Percentiles rank a stretch among this genome's conserved stretches.
These are phyloP conservation scores for Spathaspora passalidarum DNA, from an alignment of 805 yeast species.

Conservation along the genomic window DNA sequence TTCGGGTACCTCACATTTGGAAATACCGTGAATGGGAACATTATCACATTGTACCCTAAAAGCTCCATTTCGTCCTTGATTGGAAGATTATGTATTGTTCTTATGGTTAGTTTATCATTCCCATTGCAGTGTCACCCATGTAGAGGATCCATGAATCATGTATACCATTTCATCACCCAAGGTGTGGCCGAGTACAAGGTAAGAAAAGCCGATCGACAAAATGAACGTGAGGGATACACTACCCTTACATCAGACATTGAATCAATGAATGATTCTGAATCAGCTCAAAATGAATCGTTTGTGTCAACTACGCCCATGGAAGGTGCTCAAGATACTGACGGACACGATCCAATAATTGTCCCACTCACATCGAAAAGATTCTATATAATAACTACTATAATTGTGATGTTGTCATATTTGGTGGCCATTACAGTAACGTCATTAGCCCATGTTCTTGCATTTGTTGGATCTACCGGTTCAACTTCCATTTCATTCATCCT, in stretches of 20 bases:
- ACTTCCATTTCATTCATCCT: conserved; percentile 74
- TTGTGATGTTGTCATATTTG: conserved; percentile 48
- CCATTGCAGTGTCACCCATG: conserved; percentile 84
- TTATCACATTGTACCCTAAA: conserved; percentile 63
- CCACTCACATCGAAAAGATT: conserved; percentile 49
- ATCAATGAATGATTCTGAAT: conserved; percentile 15
- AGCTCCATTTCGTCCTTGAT: conserved; percentile 44
- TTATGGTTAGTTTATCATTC: conserved; percentile 73
- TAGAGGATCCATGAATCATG: conserved; percentile 68
- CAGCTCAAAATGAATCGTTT: conserved; percentile 33
- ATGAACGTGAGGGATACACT: conserved; percentile 20
- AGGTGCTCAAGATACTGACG: conserved; percentile 45
- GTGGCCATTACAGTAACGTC: conserved; percentile 60
- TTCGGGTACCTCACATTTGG: conserved; percentile 77
- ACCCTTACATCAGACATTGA: conserved; percentile 26
- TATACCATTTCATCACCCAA: conserved; percentile 45
- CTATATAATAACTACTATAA: conserved; percentile 43
- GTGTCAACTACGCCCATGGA: conserved; percentile 45
- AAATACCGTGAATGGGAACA: conserved; percentile 59
- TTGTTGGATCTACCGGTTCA: conserved; percentile 83
- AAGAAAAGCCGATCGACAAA: conserved; percentile 14
- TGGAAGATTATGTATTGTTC: conserved; percentile 62
- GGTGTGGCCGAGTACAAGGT: conserved; percentile 26
- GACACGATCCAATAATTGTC: conserved; percentile 46
- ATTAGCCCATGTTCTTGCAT: conserved; percentile 64